These are phyloP conservation scores for Pseudopithomyces maydicus DNA, from an alignment of 2,329 filamentous ascomycete species.

Conservation along the genomic window DNA sequence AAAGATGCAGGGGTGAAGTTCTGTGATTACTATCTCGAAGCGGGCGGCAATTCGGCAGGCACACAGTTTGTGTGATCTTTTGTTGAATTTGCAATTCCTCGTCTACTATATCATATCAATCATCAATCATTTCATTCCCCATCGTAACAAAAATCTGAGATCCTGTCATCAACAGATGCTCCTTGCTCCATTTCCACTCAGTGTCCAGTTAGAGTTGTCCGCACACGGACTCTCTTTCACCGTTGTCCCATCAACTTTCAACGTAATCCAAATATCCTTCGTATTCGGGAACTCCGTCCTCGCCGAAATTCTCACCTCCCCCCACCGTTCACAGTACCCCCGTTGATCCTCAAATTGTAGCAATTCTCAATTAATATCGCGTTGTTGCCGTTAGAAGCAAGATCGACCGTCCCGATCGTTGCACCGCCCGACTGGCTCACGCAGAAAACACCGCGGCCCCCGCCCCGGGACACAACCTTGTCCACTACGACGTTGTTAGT, in stretches of 20 bases:
- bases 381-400: conserved; percentile 61
- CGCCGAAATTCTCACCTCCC: conserved; percentile 60
- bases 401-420: conserved; percentile 56
- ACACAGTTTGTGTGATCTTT: no score
- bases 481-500: conserved; percentile 59
- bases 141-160: no score
- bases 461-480: conserved; percentile 60
- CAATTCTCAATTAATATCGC: conserved; percentile 65
- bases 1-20: no score
- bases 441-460: conserved; percentile 63
- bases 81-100: no score
- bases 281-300: conserved; percentile 61
- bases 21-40: no score
- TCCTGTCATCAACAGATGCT: conserved; percentile 24
- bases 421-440: conserved; percentile 62
- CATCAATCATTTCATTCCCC: no score
- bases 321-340: conserved; percentile 61
- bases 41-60: no score
- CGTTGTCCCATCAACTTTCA: conserved; percentile 56
- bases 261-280: conserved; percentile 56
- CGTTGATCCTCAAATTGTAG: conserved; percentile 59
- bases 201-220: conserved; percentile 56
- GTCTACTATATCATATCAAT: no score
- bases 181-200: conserved; percentile 51
- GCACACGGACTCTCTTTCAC: conserved; percentile 62